phyloP scores from a whole-genome alignment of 179 eudicot species.

The Beta lomatogona region DNA sequence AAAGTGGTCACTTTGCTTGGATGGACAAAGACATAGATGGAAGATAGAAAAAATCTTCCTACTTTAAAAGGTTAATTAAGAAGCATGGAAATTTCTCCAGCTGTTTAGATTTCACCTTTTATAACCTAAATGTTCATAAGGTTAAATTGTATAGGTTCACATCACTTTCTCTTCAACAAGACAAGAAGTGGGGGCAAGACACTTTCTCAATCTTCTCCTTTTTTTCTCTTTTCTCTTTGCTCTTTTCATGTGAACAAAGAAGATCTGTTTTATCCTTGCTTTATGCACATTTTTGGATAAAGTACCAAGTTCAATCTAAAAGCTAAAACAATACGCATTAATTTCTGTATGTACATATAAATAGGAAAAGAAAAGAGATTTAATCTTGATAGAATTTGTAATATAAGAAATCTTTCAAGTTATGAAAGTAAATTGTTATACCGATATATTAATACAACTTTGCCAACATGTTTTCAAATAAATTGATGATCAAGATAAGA shows the following conservation, averaged over 20 bases:
- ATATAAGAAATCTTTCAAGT: too few species aligned
- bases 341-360: neutral
- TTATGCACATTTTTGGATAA: conserved; percentile 9
- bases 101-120: conserved; percentile 22
- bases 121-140: neutral
- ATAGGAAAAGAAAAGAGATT: too few species aligned
- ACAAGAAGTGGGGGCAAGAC: neutral
- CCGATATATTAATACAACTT: too few species aligned
- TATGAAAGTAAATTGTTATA: too few species aligned
- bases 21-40: conserved; percentile 22
- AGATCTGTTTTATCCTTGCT: conserved; percentile 4
- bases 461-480: too few species aligned
- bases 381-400: too few species aligned
- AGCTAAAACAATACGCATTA: conserved; percentile 8
- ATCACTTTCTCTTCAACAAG: conserved; percentile 18
- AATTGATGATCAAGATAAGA: too few species aligned
- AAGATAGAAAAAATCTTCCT: neutral
- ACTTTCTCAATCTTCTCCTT: conserved; percentile 11
- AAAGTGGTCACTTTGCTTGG: conserved; percentile 29
- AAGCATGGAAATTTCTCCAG: conserved; percentile 7
- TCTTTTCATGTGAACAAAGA: conserved; percentile 14
- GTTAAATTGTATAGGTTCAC: neutral
- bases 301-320: neutral
- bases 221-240: conserved; percentile 5
- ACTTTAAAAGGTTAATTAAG: conserved; percentile 17